These are phyloP conservation scores for Candida anglica DNA, from an alignment of 805 yeast genomes.

Conservation along the genomic window DNA sequence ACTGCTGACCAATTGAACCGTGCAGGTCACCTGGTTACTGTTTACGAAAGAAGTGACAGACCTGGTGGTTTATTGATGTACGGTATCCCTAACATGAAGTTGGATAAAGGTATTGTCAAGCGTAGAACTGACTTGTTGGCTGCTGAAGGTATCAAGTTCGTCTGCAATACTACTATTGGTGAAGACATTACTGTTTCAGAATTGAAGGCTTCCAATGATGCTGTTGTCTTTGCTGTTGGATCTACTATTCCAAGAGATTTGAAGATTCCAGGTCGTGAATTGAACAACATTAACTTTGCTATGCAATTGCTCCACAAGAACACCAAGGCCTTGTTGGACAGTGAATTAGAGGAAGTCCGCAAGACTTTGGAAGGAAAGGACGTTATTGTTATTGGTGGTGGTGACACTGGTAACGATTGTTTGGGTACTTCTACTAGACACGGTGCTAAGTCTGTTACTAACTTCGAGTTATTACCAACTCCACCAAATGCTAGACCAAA, in stretches of 20 bases:
- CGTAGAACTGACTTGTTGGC: conserved; percentile 87
- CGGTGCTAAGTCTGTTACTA: conserved; percentile 90
- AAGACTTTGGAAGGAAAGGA: conserved; percentile 74
- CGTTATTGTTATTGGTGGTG: conserved; percentile 98
- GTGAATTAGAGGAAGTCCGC: conserved; percentile 73
- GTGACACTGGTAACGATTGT: conserved; percentile 99
- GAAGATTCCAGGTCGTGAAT: conserved; percentile 88
- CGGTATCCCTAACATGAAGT: conserved; percentile 98
- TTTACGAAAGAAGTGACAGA: conserved; percentile 91
- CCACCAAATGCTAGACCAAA: conserved; percentile 83
- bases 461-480: conserved; percentile 90
- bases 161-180: conserved; percentile 77
- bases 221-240: conserved; percentile 89
- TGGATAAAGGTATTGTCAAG: conserved; percentile 88
- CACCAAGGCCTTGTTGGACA: conserved; percentile 84
- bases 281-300: conserved; percentile 88
- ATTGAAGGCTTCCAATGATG: conserved; percentile 63
- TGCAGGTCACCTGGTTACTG: conserved; percentile 91
- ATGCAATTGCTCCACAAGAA: conserved; percentile 87
- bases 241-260: conserved; percentile 96
- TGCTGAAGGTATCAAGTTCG: conserved; percentile 84
- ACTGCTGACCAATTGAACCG: conserved; percentile 95
- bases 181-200: conserved; percentile 73
- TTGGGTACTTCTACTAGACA: conserved; percentile 96
- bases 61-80: conserved; percentile 97